Evolutionary conservation across 192 early-diverging fungal genomes (phyloP), one percentile per base, ranked within the genome.

Genomic region (Coemansia guatemalensis): DNA sequence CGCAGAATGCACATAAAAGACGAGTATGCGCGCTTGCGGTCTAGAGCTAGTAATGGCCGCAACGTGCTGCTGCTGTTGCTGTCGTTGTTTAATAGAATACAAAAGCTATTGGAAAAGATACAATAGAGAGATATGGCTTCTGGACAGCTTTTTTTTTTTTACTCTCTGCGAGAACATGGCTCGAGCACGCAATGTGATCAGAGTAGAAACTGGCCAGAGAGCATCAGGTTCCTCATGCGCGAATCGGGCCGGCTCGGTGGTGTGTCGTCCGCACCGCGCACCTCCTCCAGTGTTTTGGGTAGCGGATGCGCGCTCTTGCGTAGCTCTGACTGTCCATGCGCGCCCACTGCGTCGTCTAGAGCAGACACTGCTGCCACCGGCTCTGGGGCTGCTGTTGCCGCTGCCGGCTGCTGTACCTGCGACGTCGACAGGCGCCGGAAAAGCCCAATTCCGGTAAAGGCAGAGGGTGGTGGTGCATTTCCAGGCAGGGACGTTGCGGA

Each of bases 161-260:
- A n/a, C n/a, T n/a, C n/a, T n/a, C 14, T 44, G 12, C 3, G 12
- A 44, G 14, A 12, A 44, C 17, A 44, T 3, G 39, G 39, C 12
- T 44, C 9, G 39, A 12, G 3, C 14, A 2, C 1, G 3, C n/a
- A 29, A 29, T 48, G 21, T 5, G 18, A 52, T 64, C 55, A 77
- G 52, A 77, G 55, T 21, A 77, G 58, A 56, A 77, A 77, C 65
- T 77, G 74, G 20, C 74, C 74, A 22, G 74, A 77, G 4, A 77
- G 65, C 74, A 77, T 77, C 57, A 77, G 68, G 48, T 77, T 77
- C 30, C 68, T 50, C 68, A 77, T 77, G 50, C 74, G 68, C 51
- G 74, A 77, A 65, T 77, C 74, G 24, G 74, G 74, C 12, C 74
- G 68, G 61, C 68, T 77, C 30, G 68, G 74, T 18, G 74, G 68